Conservation (phyloP, 1,139 yeast species). For the Kodamaea derodonti region DNA sequence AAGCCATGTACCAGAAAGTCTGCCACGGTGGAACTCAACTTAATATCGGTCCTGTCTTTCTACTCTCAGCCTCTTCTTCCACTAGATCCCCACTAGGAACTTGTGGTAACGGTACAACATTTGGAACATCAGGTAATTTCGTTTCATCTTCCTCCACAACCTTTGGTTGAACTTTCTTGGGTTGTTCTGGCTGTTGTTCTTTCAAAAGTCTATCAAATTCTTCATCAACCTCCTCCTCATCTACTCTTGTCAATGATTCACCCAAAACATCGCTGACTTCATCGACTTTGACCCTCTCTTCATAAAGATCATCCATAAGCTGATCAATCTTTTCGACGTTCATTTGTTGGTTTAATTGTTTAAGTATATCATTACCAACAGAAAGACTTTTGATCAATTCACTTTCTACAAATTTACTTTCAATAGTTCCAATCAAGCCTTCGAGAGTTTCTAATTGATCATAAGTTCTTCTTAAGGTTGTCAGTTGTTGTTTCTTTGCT, state of each 20-base stretch:
- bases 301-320: conserved; percentile 80
- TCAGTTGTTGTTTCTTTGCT: conserved; percentile 78
- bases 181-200: conserved; percentile 2
- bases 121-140: conserved; percentile 19
- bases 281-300: conserved; percentile 74
- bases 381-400: conserved; percentile 77
- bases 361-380: conserved; percentile 75
- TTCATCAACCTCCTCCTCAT: conserved; percentile 64
- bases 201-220: conserved; percentile 51
- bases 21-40: too few relatives aligned
- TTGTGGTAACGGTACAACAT: conserved; percentile 5
- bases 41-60: not conserved
- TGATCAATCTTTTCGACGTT: conserved; percentile 74
- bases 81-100: conserved; percentile 3
- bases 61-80: not conserved
- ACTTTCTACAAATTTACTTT: conserved; percentile 82
- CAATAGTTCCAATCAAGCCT: conserved; percentile 67
- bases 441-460: conserved; percentile 78
- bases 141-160: not conserved
- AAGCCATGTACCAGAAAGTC: too few relatives aligned
- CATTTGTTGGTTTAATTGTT: conserved; percentile 73
- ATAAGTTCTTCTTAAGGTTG: conserved; percentile 62
- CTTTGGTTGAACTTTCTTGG: not conserved
- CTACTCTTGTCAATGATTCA: conserved; percentile 22
- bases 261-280: conserved; percentile 53